A percentile compares a stretch with the other conserved stretches of the same genome.
These are phyloP conservation scores for Leptodermis oblonga DNA, from an alignment of 257 asterid genomes.

Conservation along the genomic window DNA sequence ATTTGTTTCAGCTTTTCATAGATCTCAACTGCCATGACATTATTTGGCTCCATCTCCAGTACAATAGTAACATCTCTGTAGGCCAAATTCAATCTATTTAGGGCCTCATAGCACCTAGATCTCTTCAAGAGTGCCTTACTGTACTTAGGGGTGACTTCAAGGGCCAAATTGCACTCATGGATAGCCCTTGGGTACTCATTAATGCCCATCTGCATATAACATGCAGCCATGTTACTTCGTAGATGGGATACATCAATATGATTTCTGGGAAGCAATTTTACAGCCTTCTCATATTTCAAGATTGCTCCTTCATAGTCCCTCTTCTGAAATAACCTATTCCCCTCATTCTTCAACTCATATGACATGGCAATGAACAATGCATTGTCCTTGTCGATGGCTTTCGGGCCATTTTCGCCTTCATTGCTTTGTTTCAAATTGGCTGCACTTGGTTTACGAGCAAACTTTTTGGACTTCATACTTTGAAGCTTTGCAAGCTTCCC, in stretches of 20 bases:
- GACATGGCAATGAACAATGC: slow-evolving; percentile 59
- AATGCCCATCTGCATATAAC: slow-evolving; percentile 80
- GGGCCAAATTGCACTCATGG: slow-evolving; percentile 82
- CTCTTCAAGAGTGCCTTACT: slow-evolving; percentile 86
- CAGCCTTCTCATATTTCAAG: slow-evolving; percentile 63
- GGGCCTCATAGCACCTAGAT: slow-evolving; percentile 84
- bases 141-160: slow-evolving; percentile 77
- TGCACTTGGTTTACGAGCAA: slow-evolving; percentile 42
- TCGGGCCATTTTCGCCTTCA: slow-evolving; percentile 33
- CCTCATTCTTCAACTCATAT: slow-evolving; percentile 68
- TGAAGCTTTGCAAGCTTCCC: slow-evolving; percentile 53
- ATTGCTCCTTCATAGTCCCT: slow-evolving; percentile 79
- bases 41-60: slow-evolving; percentile 62
- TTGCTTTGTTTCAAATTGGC: slow-evolving; percentile 30
- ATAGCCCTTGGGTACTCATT: slow-evolving; percentile 77
- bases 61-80: slow-evolving; percentile 60
- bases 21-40: slow-evolving; percentile 73
- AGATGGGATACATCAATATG: slow-evolving; percentile 71
- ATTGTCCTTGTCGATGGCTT: slow-evolving; percentile 54
- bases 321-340: slow-evolving; percentile 60
- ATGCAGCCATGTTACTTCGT: slow-evolving; percentile 78
- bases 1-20: slow-evolving; percentile 54
- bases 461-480: slow-evolving; percentile 36
- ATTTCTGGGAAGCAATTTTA: slow-evolving; percentile 73
- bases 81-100: slow-evolving; percentile 68